phyloP scores from a whole-genome alignment of 2,329 filamentous ascomycete genomes.

The Penicillium sp. region DNA sequence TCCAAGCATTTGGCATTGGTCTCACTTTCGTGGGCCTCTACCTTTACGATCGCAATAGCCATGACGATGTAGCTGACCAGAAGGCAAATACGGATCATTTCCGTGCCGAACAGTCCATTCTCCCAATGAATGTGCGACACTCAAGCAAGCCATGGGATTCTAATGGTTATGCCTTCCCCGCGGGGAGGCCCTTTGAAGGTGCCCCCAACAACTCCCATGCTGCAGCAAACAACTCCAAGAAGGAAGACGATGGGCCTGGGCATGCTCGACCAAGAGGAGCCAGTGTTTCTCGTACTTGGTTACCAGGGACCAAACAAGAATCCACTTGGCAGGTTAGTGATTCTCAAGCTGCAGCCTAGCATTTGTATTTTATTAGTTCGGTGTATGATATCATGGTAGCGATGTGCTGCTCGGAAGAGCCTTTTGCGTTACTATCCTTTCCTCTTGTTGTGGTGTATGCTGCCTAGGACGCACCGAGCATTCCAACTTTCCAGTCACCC shows the following conservation, averaged over 20 bases:
- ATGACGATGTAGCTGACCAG: slow-evolving; percentile 82
- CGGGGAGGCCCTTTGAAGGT: slow-evolving; percentile 21
- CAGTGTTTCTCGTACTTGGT: slow-evolving; percentile 53
- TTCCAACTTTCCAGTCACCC: background rate
- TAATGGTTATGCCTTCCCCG: slow-evolving; percentile 38
- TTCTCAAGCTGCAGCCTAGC: slow-evolving; percentile 27
- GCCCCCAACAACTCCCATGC: slow-evolving; percentile 19
- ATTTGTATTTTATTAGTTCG: slow-evolving; percentile 2
- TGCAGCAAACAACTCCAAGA: slow-evolving; percentile 35
- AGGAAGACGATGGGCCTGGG: slow-evolving; percentile 48
- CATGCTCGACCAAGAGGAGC: slow-evolving; percentile 40
- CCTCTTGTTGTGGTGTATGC: background rate
- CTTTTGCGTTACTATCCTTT: background rate
- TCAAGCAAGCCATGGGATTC: slow-evolving; percentile 37
- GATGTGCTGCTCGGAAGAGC: background rate
- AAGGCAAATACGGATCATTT: slow-evolving; percentile 65
- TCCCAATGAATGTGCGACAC: slow-evolving; percentile 59
- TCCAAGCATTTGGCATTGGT: slow-evolving; percentile 80
- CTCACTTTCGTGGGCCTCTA: slow-evolving; percentile 92
- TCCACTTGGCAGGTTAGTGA: slow-evolving; percentile 70
- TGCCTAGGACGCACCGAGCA: background rate
- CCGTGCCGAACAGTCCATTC: slow-evolving; percentile 60
- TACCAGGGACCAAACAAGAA: slow-evolving; percentile 80
- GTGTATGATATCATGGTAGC: slow-evolving; percentile 21
- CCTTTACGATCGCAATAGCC: slow-evolving; percentile 88